Evolutionary conservation across 2,329 filamentous ascomycete genomes (phyloP).

Genomic region (Aspergillus tamarii): DNA sequence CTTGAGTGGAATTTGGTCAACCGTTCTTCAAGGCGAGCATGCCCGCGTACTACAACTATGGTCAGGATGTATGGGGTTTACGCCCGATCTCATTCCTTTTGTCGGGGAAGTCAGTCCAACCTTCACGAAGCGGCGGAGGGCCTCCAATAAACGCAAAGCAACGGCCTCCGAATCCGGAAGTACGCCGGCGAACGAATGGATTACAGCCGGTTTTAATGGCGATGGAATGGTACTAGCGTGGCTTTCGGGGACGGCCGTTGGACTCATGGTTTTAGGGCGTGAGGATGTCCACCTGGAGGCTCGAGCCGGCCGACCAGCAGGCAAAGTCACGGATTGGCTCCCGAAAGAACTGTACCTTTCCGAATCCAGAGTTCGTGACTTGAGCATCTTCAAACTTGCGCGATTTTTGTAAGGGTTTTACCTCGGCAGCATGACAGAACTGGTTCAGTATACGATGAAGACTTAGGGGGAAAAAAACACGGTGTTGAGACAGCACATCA

Average conservation of each 20-base stretch:
- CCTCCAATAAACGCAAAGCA: constrained; percentile 2
- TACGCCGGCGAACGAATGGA: constrained; percentile 13
- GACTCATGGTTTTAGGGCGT: constrained; percentile 16
- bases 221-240: constrained; percentile 21
- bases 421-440: not conserved
- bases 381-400: constrained; percentile 9
- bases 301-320: constrained; percentile 12
- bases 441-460: not conserved
- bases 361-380: not conserved
- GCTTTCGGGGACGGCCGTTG: constrained; percentile 19
- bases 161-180: not conserved
- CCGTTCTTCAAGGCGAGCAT: constrained; percentile 35
- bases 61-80: constrained; percentile 63
- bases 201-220: constrained; percentile 17
- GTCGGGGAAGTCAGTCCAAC: constrained; percentile 51
- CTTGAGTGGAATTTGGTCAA: constrained; percentile 28
- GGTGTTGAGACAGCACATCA: not conserved
- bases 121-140: constrained; percentile 19
- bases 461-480: not conserved
- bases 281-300: constrained; percentile 9
- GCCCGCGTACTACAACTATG: constrained; percentile 50
- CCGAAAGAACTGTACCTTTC: constrained; percentile 11
- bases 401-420: not conserved
- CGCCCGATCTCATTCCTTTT: constrained; percentile 56
- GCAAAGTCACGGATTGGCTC: constrained; percentile 16